phyloP scores from a whole-genome alignment of 2,329 filamentous ascomycete species.

The Fusarium tjaetaba region DNA sequence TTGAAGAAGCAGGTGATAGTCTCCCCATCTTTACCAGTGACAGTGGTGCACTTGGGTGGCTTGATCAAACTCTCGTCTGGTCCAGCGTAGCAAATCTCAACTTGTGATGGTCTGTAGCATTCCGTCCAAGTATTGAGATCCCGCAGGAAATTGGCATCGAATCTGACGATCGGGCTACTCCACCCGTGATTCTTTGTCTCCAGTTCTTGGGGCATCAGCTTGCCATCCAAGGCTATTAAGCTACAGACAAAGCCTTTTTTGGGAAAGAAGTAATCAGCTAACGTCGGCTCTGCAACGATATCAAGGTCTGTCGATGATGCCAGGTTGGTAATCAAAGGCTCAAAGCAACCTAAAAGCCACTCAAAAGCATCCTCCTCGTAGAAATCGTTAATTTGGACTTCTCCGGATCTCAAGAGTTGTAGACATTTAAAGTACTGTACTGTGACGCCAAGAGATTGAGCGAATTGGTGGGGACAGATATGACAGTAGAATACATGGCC shows the following conservation, averaged over 20 bases:
- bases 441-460: not conserved
- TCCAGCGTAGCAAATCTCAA: not conserved
- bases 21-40: rapidly evolving
- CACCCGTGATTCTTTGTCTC: not conserved
- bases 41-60: rapidly evolving
- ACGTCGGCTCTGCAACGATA: not conserved
- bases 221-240: not conserved
- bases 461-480: not conserved
- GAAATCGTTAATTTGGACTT: not conserved
- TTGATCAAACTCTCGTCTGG: not conserved
- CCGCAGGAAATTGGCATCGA: not conserved
- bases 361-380: not conserved
- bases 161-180: not conserved
- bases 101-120: not conserved
- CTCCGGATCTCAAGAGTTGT: rapidly evolving
- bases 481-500: not conserved
- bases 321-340: not conserved
- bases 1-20: not conserved
- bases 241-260: not conserved
- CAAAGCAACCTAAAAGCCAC: not conserved
- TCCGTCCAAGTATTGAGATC: not conserved
- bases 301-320: rapidly evolving
- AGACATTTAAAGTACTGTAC: not conserved
- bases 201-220: rapidly evolving
- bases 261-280: not conserved